A percentile compares a stretch with the other conserved stretches of the same genome.
phyloP scores from a whole-genome alignment of 495 filamentous ascomycete genomes.

The Talaromyces stipitatus region DNA sequence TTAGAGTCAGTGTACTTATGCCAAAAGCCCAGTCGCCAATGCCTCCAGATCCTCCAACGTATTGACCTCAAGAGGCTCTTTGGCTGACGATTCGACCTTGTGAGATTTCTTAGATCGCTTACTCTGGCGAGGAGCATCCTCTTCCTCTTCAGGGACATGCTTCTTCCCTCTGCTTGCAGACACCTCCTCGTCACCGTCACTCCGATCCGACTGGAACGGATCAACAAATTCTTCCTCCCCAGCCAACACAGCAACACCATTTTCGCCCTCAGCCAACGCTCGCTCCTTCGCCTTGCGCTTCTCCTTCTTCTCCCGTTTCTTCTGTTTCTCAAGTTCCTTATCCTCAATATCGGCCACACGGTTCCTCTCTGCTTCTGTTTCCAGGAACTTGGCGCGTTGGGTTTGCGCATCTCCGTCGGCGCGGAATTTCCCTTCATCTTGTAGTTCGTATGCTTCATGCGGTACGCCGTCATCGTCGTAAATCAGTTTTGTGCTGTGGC shows the following conservation, averaged over 20 bases:
- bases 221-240: slow-evolving; percentile 31
- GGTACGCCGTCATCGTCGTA: slow-evolving; percentile 89
- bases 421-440: slow-evolving; percentile 72
- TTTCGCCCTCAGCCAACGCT: slow-evolving; percentile 34
- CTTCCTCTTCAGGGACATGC: slow-evolving; percentile 21
- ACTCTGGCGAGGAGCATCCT: slow-evolving; percentile 36
- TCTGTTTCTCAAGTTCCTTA: slow-evolving; percentile 69
- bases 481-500: slow-evolving; percentile 71
- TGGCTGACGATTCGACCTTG: slow-evolving; percentile 29
- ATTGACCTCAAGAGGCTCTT: slow-evolving; percentile 53
- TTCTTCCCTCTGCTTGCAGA: slow-evolving; percentile 20
- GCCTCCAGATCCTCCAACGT: slow-evolving; percentile 87
- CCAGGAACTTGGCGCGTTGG: slow-evolving; percentile 70
- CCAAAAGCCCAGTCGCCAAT: slow-evolving; percentile 75
- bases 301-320: slow-evolving; percentile 78
- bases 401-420: slow-evolving; percentile 62
- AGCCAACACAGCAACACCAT: slow-evolving; percentile 36
- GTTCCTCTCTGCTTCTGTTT: slow-evolving; percentile 64
- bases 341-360: slow-evolving; percentile 71
- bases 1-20: slow-evolving; percentile 13
- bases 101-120: slow-evolving; percentile 35
- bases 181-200: slow-evolving; percentile 31
- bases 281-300: slow-evolving; percentile 73
- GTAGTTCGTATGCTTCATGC: slow-evolving; percentile 79
- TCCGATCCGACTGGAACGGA: slow-evolving; percentile 33